Base-by-base conservation (phyloP, 352 stramenopile genomes). In the Globisporangium viniferum region DNA sequence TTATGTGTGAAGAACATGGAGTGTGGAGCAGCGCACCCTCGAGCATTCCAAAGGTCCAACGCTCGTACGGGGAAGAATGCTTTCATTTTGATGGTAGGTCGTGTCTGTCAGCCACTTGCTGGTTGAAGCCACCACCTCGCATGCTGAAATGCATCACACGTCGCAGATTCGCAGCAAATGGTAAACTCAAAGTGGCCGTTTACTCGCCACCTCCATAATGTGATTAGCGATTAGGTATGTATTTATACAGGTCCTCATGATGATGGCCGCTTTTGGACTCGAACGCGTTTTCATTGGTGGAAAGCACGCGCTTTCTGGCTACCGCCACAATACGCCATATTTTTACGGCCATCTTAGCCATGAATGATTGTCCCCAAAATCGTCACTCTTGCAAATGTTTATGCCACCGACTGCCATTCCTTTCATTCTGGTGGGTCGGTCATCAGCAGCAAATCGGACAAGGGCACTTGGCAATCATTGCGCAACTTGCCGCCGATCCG, bases 181-280 rank as follows among this genome's bases (percentile, higher is more conserved):
- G 56, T 61, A 61, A 61, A 61, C 56, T 49, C 46, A 35, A 29
- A 18, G 18, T 18, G 35, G 49, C 46, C n/a, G 48, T 66, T 59
- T 64, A 54, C 59, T 64, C 24, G 0, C 39, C 51, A n/a, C 39
- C 41, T 66, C 29, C 57, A 41, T 55, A 29, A 56, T 29, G 24
- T 5, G 5, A 59, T 59, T 1, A 0, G 4, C 10, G 5, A 44
- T 29, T 14, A 7, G 33, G 1, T 49, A 46, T 48, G 8, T 7
- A 49, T n/a, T 49, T 3, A 7, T 9, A 60, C 18, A 44, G 18
- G 29, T 33, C 29, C 29, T 5, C 2, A 29, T 36, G 29, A 60
- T 60, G 29, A 60, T 44, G 54, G 29, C 29, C 29, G 8, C 29
- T 59, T 39, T 24, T 31, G 27, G 29, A 2, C 3, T 60, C 18